Evolutionary conservation across 1,284 basidiomycete genomes (phyloP).

Genomic region (Inonotus obliquus): DNA sequence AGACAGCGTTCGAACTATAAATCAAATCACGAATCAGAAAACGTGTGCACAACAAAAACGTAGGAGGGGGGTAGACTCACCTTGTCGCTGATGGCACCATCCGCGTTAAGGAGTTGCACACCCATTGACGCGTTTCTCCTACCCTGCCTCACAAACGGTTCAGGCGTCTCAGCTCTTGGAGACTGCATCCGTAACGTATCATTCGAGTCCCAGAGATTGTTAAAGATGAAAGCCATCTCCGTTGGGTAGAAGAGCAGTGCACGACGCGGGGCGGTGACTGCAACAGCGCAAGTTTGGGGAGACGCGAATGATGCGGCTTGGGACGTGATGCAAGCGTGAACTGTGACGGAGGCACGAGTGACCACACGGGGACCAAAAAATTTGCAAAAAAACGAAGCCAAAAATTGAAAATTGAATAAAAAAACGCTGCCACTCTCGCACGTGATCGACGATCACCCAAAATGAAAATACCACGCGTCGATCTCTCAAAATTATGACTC

Average conservation of each 20-base stretch:
- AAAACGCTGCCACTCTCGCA: neutral
- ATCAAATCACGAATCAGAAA: neutral
- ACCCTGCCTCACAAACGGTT: constrained; percentile 54
- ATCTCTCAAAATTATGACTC: constrained; percentile 9
- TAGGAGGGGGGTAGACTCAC: constrained; percentile 29
- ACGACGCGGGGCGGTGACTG: neutral
- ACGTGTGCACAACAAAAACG: neutral
- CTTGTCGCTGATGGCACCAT: constrained; percentile 60
- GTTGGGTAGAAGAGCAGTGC: neutral
- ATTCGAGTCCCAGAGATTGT: constrained; percentile 13
- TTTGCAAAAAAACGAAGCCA: neutral
- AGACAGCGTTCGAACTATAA: constrained; percentile 56
- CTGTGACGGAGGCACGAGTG: neutral
- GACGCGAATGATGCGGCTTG: neutral
- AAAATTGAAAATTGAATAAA: no score
- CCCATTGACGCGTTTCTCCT: constrained; percentile 42
- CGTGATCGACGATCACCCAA: constrained; percentile 1
- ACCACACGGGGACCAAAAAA: neutral
- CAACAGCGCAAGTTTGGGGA: no score
- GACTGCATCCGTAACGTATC: constrained; percentile 33
- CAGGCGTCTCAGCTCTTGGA: constrained; percentile 55
- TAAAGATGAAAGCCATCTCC: constrained; percentile 3
- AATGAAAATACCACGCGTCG: neutral
- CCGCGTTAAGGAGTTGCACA: constrained; percentile 55
- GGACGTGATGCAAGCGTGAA: neutral